A percentile compares a stretch with the other conserved stretches of the same genome.
Evolutionary conservation across 2,329 filamentous ascomycete genomes (phyloP).

Genomic region (Clonostachys solani): DNA sequence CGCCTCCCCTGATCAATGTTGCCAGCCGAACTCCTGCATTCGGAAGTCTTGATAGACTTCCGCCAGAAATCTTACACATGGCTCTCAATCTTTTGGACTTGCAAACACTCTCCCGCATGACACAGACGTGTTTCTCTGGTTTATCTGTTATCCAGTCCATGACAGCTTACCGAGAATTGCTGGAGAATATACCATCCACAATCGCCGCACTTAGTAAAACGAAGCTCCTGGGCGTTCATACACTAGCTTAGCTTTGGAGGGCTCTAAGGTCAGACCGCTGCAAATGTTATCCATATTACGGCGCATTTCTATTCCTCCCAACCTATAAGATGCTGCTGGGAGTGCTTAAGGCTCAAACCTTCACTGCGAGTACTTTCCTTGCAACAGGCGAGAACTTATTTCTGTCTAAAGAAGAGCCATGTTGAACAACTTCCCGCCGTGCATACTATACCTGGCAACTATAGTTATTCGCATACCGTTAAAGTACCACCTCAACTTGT

Average conservation of each 20-base stretch:
- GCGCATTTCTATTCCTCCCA: background rate
- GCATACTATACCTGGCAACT: background rate
- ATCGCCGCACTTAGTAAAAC: background rate
- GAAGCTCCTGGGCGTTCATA: background rate
- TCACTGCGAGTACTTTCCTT: background rate
- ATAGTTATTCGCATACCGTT: background rate
- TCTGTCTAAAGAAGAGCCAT: background rate
- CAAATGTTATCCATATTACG: background rate
- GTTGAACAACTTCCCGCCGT: background rate
- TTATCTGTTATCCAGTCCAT: background rate
- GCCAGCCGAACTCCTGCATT: background rate
- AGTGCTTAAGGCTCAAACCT: background rate
- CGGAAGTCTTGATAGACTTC: constrained; percentile 1
- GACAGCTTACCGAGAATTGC: background rate
- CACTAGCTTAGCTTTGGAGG: background rate
- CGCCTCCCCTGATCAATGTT: background rate
- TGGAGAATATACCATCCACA: background rate
- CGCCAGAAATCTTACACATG: background rate
- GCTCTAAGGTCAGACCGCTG: background rate
- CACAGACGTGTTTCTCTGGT: background rate
- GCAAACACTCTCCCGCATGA: background rate
- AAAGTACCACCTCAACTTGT: constrained; percentile 1
- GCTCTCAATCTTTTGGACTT: background rate
- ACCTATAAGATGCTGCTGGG: constrained; percentile 1
- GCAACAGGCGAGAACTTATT: background rate